A percentile compares a stretch with the other conserved stretches of the same genome.
Conservation (phyloP, 495 filamentous ascomycete genomes). For the Neurospora sp. region DNA sequence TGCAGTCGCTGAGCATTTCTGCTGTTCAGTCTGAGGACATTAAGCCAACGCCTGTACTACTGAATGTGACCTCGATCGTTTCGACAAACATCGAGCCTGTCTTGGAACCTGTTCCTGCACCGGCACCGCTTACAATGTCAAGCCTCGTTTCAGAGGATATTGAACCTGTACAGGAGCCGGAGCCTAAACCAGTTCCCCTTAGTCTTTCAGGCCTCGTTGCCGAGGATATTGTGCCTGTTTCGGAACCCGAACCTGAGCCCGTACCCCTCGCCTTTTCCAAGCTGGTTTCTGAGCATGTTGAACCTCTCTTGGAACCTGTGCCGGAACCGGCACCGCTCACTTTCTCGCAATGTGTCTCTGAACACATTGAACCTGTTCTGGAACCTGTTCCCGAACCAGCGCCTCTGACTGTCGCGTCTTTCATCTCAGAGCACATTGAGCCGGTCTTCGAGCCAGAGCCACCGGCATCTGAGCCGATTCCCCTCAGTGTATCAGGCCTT, state of each 20-base stretch:
- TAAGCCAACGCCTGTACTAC: slow-evolving; percentile 4
- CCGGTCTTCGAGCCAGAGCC: slow-evolving; percentile 16
- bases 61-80: slow-evolving; percentile 12
- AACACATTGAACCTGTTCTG: slow-evolving; percentile 15
- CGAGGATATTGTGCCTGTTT: slow-evolving; percentile 7
- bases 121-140: slow-evolving; percentile 14
- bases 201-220: neutral
- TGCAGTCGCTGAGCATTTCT: slow-evolving; percentile 17
- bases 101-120: slow-evolving; percentile 7
- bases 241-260: slow-evolving; percentile 6
- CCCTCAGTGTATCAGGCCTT: slow-evolving; percentile 9
- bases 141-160: slow-evolving; percentile 17
- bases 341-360: slow-evolving; percentile 8
- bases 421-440: slow-evolving; percentile 19
- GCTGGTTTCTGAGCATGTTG: slow-evolving; percentile 8
- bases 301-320: slow-evolving; percentile 6
- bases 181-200: slow-evolving; percentile 11
- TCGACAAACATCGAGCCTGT: slow-evolving; percentile 17
- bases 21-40: slow-evolving; percentile 20
- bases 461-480: neutral
- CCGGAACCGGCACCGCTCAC: slow-evolving; percentile 3
- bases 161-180: slow-evolving; percentile 16
- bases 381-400: slow-evolving; percentile 12
- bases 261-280: slow-evolving; percentile 7
- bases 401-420: slow-evolving; percentile 13